These are phyloP conservation scores for Blastocystis sp. DNA, from an alignment of 352 stramenopile genomes.

Conservation along the genomic window DNA sequence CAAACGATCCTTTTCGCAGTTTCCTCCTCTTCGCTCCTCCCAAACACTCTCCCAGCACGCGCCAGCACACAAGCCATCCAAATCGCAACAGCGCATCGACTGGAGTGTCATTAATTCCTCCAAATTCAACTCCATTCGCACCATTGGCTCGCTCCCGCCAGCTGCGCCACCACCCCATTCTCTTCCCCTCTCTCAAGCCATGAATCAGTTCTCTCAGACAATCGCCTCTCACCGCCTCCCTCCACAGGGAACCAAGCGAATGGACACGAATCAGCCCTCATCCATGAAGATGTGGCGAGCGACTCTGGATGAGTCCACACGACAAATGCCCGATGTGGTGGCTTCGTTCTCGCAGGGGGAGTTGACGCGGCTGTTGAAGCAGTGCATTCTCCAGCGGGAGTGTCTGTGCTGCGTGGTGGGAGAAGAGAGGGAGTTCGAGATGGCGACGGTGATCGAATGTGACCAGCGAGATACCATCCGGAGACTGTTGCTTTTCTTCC, in stretches of 20 bases:
- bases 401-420: background rate
- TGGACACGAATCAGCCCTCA: background rate
- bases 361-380: background rate
- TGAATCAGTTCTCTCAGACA: background rate
- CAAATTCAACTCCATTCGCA: background rate
- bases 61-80: background rate
- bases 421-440: background rate
- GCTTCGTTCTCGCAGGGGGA: background rate
- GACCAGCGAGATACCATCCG: background rate
- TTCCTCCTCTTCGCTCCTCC: slow-evolving; percentile 20
- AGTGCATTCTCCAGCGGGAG: slow-evolving; percentile 23
- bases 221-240: background rate
- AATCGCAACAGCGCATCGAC: slow-evolving; percentile 2
- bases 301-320: background rate
- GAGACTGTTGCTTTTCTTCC: background rate
- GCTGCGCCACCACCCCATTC: background rate
- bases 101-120: slow-evolving; percentile 40
- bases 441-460: slow-evolving; percentile 1
- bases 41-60: background rate
- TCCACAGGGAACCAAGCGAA: background rate
- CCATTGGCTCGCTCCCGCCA: background rate
- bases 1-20: background rate
- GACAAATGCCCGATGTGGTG: background rate
- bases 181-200: slow-evolving; percentile 16
- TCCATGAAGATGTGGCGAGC: background rate